Percentiles rank a stretch among this genome's conserved stretches.
These are phyloP conservation scores for Aspergillus sp. DNA, from an alignment of 2,329 filamentous ascomycete species.

Conservation along the genomic window DNA sequence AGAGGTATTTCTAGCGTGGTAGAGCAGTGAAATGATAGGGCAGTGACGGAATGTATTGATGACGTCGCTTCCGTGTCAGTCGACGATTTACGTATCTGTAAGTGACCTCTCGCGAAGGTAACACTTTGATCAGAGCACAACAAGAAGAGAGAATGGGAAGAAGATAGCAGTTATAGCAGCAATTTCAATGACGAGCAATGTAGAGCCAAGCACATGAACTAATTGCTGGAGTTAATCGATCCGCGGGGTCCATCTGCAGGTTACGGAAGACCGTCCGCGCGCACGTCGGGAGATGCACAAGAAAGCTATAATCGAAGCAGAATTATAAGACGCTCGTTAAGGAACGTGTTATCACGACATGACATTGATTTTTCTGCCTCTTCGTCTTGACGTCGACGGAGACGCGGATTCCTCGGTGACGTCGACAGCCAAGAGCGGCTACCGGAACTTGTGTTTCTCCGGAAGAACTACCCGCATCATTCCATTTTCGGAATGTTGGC, in stretches of 20 bases:
- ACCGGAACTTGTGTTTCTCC: background rate
- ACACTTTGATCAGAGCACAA: too few relatives aligned
- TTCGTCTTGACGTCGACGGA: too few relatives aligned
- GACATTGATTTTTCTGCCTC: too few relatives aligned
- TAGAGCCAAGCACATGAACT: too few relatives aligned
- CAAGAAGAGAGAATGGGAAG: too few relatives aligned
- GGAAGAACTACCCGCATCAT: background rate
- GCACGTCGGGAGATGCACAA: too few relatives aligned
- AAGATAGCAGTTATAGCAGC: background rate
- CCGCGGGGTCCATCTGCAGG: background rate
- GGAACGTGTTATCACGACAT: too few relatives aligned
- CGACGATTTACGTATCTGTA: background rate
- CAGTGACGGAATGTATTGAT: slow-evolving; percentile 17
- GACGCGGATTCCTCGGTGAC: too few relatives aligned
- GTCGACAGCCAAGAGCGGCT: background rate
- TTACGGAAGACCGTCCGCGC: background rate
- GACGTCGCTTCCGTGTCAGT: slow-evolving; percentile 20
- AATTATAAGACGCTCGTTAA: background rate
- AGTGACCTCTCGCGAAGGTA: too few relatives aligned
- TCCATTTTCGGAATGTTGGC: slow-evolving; percentile 1
- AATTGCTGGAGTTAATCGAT: background rate
- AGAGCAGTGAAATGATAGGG: too few relatives aligned
- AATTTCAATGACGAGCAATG: background rate
- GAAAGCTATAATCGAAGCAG: background rate
- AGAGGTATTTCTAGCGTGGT: too few relatives aligned